A percentile compares a stretch with the other conserved stretches of the same genome.
Evolutionary conservation across 805 yeast genomes (phyloP).

Genomic region (Candida mattraensis): DNA sequence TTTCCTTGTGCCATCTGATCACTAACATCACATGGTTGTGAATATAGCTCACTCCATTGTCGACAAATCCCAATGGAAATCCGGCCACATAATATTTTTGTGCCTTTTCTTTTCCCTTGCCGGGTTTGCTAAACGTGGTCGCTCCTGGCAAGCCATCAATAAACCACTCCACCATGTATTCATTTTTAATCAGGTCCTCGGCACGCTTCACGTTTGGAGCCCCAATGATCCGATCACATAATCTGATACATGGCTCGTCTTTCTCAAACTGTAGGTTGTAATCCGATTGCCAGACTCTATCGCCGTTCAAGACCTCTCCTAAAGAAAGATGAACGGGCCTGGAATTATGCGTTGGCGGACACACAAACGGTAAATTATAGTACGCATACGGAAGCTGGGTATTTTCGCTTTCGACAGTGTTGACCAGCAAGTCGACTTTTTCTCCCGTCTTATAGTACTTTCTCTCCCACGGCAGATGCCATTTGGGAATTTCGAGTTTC

Average conservation of each 20-base stretch:
- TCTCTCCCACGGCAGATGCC: slow-evolving; percentile 34
- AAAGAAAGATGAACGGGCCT: slow-evolving; percentile 66
- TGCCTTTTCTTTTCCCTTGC: slow-evolving; percentile 45
- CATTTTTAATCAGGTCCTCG: slow-evolving; percentile 58
- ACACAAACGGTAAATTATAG: slow-evolving; percentile 75
- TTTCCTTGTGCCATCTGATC: slow-evolving; percentile 62
- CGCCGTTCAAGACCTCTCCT: slow-evolving; percentile 80
- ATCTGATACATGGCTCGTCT: slow-evolving; percentile 63
- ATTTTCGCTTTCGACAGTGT: slow-evolving; percentile 76
- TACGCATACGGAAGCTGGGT: slow-evolving; percentile 77
- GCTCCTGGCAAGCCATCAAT: slow-evolving; percentile 87
- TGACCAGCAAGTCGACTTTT: slow-evolving; percentile 65
- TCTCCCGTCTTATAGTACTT: slow-evolving; percentile 50
- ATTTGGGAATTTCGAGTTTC: slow-evolving; percentile 10
- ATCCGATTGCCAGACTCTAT: slow-evolving; percentile 73
- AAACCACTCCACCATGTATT: slow-evolving; percentile 81
- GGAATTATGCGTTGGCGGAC: slow-evolving; percentile 59
- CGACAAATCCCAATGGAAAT: slow-evolving; percentile 76
- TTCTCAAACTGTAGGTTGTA: slow-evolving; percentile 61
- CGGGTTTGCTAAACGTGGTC: slow-evolving; percentile 67
- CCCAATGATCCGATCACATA: slow-evolving; percentile 67
- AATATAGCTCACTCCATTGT: slow-evolving; percentile 57
- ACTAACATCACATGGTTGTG: slow-evolving; percentile 84
- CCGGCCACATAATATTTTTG: slow-evolving; percentile 79
- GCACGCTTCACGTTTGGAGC: slow-evolving; percentile 55